These are phyloP conservation scores for Diaporthe sp. DNA, from an alignment of 2,329 filamentous ascomycete genomes.

Conservation along the genomic window DNA sequence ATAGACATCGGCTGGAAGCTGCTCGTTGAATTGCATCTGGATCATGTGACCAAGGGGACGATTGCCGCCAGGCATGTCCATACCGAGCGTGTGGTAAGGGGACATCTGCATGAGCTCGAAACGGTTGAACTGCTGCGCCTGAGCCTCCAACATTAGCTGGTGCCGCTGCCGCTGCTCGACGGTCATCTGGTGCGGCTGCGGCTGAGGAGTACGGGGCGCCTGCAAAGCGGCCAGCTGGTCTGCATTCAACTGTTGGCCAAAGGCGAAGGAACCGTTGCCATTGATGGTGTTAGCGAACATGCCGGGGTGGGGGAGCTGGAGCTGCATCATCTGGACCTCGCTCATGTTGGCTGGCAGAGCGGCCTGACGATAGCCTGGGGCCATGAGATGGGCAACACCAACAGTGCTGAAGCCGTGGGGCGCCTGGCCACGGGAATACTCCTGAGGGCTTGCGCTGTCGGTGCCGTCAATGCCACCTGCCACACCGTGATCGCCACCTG, in stretches of 20 bases:
- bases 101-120: neutral
- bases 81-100: neutral
- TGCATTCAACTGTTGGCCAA: neutral
- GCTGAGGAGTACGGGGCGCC: neutral
- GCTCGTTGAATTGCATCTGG: slow-evolving; percentile 10
- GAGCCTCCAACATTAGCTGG: neutral
- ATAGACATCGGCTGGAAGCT: neutral
- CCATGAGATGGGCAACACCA: neutral
- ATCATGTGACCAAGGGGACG: neutral
- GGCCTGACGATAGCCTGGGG: neutral
- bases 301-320: neutral
- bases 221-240: neutral
- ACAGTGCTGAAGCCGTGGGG: neutral
- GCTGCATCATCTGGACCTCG: neutral
- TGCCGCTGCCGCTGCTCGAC: slow-evolving; percentile 9
- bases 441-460: neutral
- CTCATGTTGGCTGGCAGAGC: neutral
- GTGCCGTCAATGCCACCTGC: neutral
- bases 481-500: neutral
- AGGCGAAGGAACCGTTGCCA: too few species aligned
- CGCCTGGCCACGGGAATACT: neutral
- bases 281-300: too few species aligned
- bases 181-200: neutral
- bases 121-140: neutral
- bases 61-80: neutral